Base-by-base conservation (phyloP, 2,329 filamentous ascomycete species). In the Emergomyces africanus region DNA sequence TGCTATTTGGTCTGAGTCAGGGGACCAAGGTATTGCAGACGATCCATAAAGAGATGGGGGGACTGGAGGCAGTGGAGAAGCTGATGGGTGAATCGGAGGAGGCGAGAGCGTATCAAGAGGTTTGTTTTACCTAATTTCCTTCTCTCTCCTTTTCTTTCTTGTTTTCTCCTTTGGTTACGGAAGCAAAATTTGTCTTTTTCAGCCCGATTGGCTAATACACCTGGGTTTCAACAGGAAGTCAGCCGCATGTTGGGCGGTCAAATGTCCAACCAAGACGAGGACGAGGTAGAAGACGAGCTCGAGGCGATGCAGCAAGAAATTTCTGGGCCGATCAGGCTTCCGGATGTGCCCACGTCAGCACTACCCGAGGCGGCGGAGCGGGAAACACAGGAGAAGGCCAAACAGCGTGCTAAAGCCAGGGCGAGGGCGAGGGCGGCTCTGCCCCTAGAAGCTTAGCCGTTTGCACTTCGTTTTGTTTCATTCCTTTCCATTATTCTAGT, bases 261-360 rank as follows among this genome's bases (percentile, higher is more conserved):
- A 66, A 91, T 99, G 77, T 89, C 90, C 15, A 94, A 90, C 69
- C 88, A 95, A 68, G 94, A 99, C 73, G 94, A 99, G 73, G 92
- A 97, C 69, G 94, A 96, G 69, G 94, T 99, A 39, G 94, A 99
- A 71, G 91, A 96, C 69, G 94, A 99, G 75, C 78, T 99, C 57
- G 89, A 88, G 59, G 86, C 85, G 0, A 79, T 99, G 64, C 88
- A 91, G 72, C 79, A 78, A 46, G 84, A 91, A 68, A 71, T 84
- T 35, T 64, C 67, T 28, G 71, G 70, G 8, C 65, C 71, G 5
- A 63, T 66, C 41, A 65, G 68, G 20, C 63, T 77, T 28, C 75
- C 76, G 12, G 68, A 71, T 63, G 70, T 64, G n/a, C 75, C 76
- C 15, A 68, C 65, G n/a, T 64, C 69, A 4, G 63, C 66, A 37